phyloP scores from a whole-genome alignment of 345 rosid genomes.

The Euphorbia lathyris region DNA sequence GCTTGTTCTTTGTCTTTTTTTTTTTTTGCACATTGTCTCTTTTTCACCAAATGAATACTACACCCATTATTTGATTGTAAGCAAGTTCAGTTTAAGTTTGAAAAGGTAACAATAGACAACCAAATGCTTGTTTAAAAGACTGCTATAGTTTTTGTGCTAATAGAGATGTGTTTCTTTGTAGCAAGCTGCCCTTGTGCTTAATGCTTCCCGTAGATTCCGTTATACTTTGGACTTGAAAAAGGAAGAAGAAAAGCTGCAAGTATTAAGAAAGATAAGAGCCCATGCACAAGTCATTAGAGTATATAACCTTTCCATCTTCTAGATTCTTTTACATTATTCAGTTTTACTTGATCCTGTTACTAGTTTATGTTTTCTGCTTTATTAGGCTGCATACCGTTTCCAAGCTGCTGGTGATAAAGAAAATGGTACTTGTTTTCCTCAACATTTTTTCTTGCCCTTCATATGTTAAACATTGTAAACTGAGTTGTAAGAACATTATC shows the following conservation, averaged over 20 bases:
- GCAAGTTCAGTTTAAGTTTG: too few relatives aligned
- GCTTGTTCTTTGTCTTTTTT: neutral
- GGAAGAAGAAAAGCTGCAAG: conserved; percentile 72
- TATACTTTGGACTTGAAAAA: conserved; percentile 90
- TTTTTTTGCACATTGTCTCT: neutral
- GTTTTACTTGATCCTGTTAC: neutral
- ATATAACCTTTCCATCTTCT: conserved; percentile 21
- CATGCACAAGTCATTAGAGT: conserved; percentile 93
- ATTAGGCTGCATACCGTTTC: conserved; percentile 32
- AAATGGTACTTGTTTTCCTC: conserved; percentile 16
- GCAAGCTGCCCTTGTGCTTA: conserved; percentile 96
- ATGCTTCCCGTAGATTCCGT: conserved; percentile 94
- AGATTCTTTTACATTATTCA: neutral
- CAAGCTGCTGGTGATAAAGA: conserved; percentile 20
- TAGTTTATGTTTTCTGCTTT: conserved; percentile 1
- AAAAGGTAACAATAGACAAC: too few relatives aligned
- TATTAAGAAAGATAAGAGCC: conserved; percentile 80
- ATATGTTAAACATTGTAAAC: neutral
- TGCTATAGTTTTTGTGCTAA: neutral
- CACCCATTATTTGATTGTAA: too few relatives aligned
- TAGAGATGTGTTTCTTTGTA: conserved; percentile 16
- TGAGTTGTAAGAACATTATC: neutral
- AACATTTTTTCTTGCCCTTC: neutral
- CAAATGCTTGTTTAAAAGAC: neutral
- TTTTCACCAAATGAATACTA: neutral